These are phyloP conservation scores for Trichosporon inkin DNA, from an alignment of 1,284 basidiomycete species.

Conservation along the genomic window DNA sequence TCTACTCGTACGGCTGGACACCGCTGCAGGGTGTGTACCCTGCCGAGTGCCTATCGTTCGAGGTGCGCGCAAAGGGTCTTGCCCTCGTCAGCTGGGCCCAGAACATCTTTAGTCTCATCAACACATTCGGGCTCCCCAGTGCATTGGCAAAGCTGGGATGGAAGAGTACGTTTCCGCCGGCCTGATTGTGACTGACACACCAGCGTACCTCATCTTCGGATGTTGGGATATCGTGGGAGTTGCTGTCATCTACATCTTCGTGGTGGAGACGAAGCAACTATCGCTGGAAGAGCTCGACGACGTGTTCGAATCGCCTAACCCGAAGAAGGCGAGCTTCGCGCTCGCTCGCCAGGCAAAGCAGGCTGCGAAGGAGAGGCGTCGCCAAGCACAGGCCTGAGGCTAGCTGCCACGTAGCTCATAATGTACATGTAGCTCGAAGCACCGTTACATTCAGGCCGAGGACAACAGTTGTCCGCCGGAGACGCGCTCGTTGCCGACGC, in stretches of 20 bases:
- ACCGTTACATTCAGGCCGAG: no score
- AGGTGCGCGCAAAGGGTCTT: constrained; percentile 56
- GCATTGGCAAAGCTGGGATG: constrained; percentile 30
- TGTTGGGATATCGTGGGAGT: constrained; percentile 59
- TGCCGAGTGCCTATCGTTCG: constrained; percentile 56
- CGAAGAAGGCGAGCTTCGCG: constrained; percentile 51
- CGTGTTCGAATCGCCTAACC: constrained; percentile 55
- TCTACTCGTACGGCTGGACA: constrained; percentile 56
- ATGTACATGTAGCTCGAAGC: no score
- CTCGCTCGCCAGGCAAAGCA: constrained; percentile 20
- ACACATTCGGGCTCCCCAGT: constrained; percentile 38
- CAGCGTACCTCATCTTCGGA: constrained; percentile 57
- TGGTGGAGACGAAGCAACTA: constrained; percentile 54
- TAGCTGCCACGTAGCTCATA: no score
- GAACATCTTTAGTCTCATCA: constrained; percentile 29
- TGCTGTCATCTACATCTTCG: constrained; percentile 57
- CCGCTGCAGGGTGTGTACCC: constrained; percentile 59
- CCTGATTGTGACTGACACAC: constrained; percentile 45
- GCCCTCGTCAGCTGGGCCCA: constrained; percentile 29
- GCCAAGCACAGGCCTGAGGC: not conserved
- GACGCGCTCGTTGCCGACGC: no score
- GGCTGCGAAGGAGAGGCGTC: constrained; percentile 15
- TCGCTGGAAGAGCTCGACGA: constrained; percentile 59
- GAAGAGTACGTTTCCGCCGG: constrained; percentile 29
- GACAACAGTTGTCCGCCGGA: no score